Base-by-base conservation (phyloP, 2,329 filamentous ascomycete genomes). In the Fusarium stilboides region DNA sequence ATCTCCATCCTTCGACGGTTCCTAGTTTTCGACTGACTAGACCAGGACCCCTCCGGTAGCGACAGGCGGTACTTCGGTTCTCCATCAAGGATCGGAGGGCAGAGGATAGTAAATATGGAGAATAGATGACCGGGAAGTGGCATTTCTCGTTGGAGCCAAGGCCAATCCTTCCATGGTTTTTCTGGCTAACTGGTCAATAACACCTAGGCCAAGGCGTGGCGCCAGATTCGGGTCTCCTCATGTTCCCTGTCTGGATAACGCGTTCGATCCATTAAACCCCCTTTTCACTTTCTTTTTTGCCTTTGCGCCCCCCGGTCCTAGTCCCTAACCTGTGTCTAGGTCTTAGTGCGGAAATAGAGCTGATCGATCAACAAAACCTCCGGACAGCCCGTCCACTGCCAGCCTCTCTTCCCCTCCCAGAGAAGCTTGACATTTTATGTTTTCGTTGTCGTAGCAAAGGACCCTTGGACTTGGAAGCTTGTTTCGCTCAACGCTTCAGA, bases 331-430 rank as follows among this genome's bases (percentile, higher is more conserved):
- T 65, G 61, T 53, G 39, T 46, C 33, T 59, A 33, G 37, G 52
- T 39, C 24, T 42, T 65, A 65, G 62, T 57, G 62, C 45, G 53
- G 62, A 65, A 53, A 65, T 60, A 65, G 62, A 54, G 31, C 15
- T 24, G 57, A 54, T 65, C 53, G 57, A 65, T 66, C 62, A 66
- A 65, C 62, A 65, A 65, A 65, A 65, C 61, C 62, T 65, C 54
- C 43, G 61, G 60, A 19, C 45, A 58, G 43, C 60, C 62, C 62
- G 62, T 51, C 39, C 49, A 65, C 55, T 59, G 49, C 20, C 53
- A 65, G 33, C 33, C 61, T 65, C 62, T 50, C 62, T 50, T n/a
- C 62, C 53, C 49, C 62, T 53, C 31, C 17, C 43, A 39, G 47
- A 65, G 60, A 65, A 54, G 53, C 61, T 65, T 60, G 42, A 53